Base-by-base conservation (phyloP, 257 asterid species). In the Petrea volubilis region DNA sequence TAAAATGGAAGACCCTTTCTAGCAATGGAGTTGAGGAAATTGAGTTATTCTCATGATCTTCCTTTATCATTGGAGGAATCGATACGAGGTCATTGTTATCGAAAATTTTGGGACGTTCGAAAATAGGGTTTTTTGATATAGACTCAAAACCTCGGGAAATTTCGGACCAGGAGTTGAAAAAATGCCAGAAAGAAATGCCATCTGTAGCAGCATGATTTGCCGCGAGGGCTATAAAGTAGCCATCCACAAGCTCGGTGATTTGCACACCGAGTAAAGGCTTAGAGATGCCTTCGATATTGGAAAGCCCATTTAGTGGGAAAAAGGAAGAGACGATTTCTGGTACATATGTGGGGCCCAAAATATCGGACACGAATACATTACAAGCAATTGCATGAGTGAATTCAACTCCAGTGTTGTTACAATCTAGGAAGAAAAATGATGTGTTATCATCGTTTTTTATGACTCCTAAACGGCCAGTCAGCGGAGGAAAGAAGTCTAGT, bases 241-340 rank as follows among this genome's bases (percentile, higher is more conserved):
- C 87, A 13, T 83, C 89, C 1, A 15, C 51, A 0, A 86, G 78
- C 70, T 83, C 80, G 0, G 87, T 81, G 17, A 79, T 64, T 20
- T 83, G 91, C 12, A 83, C 84, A 0, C 76, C 85, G 0, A 83
- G 58, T 67, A 79, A 43, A 25, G 88, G 87, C 43, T 65, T 68
- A 0, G 76, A 56, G 38, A 73, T 8, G 4, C 87, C 79, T 12
- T 82, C 81, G 1, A 11, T 17, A 53, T 76, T 78, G 6, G 8
- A 15, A 2, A 58, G 21, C 0, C 74, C 74, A 4, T 86, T 77
- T 0, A 78, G 67, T 0, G 77, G 73, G 73, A 84, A 82, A 6
- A 87, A 41, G 1, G 77, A 77, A 21, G 31, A 41, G 3, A 87
- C 82, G 0, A 80, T 15, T 5, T 49, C 18, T 0, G 88, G 87